Percentiles rank a stretch among this genome's conserved stretches.
Conservation (phyloP, 495 filamentous ascomycete genomes). For the Daldinia caldariorum region DNA sequence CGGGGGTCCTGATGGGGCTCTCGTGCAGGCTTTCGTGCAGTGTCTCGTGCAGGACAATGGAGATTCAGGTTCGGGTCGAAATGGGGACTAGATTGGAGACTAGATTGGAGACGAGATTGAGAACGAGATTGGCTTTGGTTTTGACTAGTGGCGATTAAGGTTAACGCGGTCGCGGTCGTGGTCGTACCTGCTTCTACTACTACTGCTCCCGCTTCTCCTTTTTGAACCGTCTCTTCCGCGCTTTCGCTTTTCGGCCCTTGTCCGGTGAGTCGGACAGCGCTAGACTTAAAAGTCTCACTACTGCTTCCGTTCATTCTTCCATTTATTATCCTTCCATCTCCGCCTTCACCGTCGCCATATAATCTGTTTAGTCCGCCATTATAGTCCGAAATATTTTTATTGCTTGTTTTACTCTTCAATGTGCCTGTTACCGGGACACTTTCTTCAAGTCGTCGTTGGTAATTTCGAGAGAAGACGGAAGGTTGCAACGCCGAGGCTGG, state of each 20-base stretch:
- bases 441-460: conserved; percentile 10
- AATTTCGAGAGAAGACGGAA: conserved; percentile 12
- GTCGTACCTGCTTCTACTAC: conserved; percentile 14
- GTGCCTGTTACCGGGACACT: not conserved
- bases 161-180: conserved; percentile 33
- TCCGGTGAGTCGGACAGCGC: conserved; percentile 29
- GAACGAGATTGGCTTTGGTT: conserved; percentile 37
- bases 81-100: conserved; percentile 16
- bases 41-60: conserved; percentile 5
- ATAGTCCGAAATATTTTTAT: conserved; percentile 19
- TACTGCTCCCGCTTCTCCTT: not conserved
- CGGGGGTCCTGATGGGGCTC: conserved; percentile 27
- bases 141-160: conserved; percentile 37
- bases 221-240: conserved; percentile 29
- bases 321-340: conserved; percentile 5
- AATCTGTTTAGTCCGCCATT: conserved; percentile 21
- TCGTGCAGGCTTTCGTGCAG: conserved; percentile 17
- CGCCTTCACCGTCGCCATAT: conserved; percentile 12
- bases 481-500: conserved; percentile 10
- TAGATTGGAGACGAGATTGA: conserved; percentile 24
- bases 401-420: not conserved
- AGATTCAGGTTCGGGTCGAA: conserved; percentile 17
- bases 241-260: conserved; percentile 36
- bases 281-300: conserved; percentile 9
- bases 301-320: conserved; percentile 11